Base-by-base conservation (phyloP, 441 rosid genomes). In the Populus hybrid region DNA sequence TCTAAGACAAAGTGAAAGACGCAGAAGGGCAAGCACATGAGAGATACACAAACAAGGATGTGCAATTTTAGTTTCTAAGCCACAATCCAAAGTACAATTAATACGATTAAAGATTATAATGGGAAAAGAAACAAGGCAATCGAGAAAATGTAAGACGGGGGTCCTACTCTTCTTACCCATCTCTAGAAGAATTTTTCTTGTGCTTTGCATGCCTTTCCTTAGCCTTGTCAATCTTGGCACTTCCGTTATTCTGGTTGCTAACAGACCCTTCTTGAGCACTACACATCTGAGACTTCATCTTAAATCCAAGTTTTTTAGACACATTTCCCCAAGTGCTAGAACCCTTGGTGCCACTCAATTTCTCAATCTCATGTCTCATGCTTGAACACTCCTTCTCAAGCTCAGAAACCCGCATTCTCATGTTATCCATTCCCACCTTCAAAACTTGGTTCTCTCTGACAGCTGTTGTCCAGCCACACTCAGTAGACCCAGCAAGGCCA, bases 291-390 rank as follows among this genome's bases (percentile, higher is more conserved):
- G 97, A 92, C 86, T 95, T 95, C 61, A 92, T 72, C 88, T 84
- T 92, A 18, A 95, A 90, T 72, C 98, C 97, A 7, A 95, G 84
- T 84, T 86, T 95, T 91, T 88, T 95, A 0, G 97, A 90, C 28
- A 95, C 89, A 46, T 79, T 91, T 59, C 89, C 92, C 99, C 97
- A 90, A 14, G 89, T 66, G 73, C 91, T 89, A 7, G 88, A 88
- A 28, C 76, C 83, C 75, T 89, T 89, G 9, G 67, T 84, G 63
- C 81, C 84, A 21, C 98, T 94, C 80, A 95, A 84, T 85, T 94
- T 95, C 85, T 92, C 91, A n/a, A 95, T 95, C 89, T 95, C 98
- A 72, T 91, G 93, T 86, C 87, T 94, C 99, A 95, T 95, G 87
- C 75, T 90, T 0, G 95, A 28, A 28, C 30, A 28, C 30, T 28